Conservation (phyloP, 176 grass and related monocot genomes). For the Phoenix roebelenii region DNA sequence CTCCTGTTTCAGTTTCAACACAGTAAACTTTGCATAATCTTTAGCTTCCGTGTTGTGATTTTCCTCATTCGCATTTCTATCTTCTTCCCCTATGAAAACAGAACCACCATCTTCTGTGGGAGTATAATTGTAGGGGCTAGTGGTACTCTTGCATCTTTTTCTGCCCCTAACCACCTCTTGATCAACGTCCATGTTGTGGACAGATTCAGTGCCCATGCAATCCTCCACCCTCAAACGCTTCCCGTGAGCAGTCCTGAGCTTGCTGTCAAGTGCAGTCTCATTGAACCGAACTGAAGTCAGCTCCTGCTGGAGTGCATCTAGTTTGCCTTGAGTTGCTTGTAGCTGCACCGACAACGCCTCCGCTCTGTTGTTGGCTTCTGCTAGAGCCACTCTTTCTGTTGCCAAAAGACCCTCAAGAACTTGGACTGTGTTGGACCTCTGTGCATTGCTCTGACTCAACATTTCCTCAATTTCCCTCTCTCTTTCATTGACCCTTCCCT, state of each 20-base stretch:
- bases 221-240: slow-evolving; percentile 63
- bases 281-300: slow-evolving; percentile 64
- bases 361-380: slow-evolving; percentile 77
- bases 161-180: slow-evolving; percentile 46
- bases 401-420: slow-evolving; percentile 70
- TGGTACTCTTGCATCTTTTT: slow-evolving; percentile 87
- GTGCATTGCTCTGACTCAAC: slow-evolving; percentile 71
- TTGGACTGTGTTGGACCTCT: slow-evolving; percentile 89
- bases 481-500: slow-evolving; percentile 69
- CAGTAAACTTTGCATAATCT: slow-evolving; percentile 72
- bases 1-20: slow-evolving; percentile 74
- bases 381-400: slow-evolving; percentile 57
- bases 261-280: slow-evolving; percentile 76
- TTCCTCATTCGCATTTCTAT: slow-evolving; percentile 41
- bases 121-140: slow-evolving; percentile 62
- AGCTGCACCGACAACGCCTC: slow-evolving; percentile 80
- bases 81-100: slow-evolving; percentile 40
- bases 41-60: slow-evolving; percentile 36
- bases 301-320: slow-evolving; percentile 94
- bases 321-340: slow-evolving; percentile 82
- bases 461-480: slow-evolving; percentile 89
- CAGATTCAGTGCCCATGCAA: slow-evolving; percentile 55
- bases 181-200: slow-evolving; percentile 87
- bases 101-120: slow-evolving; percentile 78
- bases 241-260: slow-evolving; percentile 46